phyloP scores from a whole-genome alignment of 352 stramenopile species.

The Blastocystis sp. region DNA sequence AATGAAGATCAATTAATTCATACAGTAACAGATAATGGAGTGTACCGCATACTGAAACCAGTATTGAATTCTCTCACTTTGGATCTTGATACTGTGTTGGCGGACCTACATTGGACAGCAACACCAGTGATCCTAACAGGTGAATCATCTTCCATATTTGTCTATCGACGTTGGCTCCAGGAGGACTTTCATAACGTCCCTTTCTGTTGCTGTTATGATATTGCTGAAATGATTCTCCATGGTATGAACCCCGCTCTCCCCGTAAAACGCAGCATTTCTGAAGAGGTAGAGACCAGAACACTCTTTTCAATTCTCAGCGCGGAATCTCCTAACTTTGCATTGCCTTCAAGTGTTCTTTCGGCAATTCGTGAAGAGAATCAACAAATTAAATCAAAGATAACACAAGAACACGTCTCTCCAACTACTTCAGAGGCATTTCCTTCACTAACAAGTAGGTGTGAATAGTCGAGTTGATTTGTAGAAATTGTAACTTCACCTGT shows the following conservation, averaged over 20 bases:
- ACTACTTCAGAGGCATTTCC: no score
- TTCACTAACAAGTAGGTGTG: no score
- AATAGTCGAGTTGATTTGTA: no score
- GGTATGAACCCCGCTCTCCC: not conserved
- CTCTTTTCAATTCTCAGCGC: no score
- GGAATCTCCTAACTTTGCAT: no score
- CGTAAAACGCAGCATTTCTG: not conserved
- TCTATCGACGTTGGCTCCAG: conserved; percentile 12
- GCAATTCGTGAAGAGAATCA: no score
- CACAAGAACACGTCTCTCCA: no score
- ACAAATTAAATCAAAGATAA: no score
- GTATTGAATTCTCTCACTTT: not conserved
- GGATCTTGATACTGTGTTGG: not conserved
- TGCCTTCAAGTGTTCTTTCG: no score
- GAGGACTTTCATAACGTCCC: not conserved
- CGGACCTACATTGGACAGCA: not conserved
- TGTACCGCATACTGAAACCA: not conserved
- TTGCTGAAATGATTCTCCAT: not conserved
- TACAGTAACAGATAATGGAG: not conserved
- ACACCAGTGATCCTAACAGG: not conserved
- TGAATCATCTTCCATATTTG: not conserved
- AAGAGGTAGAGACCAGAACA: not conserved
- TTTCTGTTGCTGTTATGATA: not conserved
- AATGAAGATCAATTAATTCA: not conserved
- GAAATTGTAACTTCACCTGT: no score